Conservation (phyloP, 345 rosid species). For the Eucalyptus erythrocorys region DNA sequence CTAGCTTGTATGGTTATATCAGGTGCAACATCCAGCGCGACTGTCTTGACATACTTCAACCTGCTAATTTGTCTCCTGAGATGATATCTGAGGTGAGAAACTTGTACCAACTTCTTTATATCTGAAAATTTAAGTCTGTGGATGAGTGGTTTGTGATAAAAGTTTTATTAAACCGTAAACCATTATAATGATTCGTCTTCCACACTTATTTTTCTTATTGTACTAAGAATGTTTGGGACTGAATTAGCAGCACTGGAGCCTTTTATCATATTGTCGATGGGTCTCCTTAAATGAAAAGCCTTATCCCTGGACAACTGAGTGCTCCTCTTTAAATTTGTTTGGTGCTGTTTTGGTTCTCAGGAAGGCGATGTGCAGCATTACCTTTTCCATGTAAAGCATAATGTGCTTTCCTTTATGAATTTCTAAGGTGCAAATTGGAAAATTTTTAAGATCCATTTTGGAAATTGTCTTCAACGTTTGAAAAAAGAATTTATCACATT, state of each 20-base stretch:
- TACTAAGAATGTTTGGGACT: neutral
- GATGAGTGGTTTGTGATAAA: neutral
- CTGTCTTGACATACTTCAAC: conserved; percentile 58
- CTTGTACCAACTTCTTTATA: neutral
- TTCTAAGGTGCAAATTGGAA: neutral
- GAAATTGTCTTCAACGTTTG: neutral
- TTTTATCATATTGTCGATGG: neutral
- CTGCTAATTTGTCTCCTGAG: conserved; percentile 35
- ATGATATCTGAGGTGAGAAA: conserved; percentile 42
- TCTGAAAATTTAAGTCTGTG: neutral
- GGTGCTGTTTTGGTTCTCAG: neutral
- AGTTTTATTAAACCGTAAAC: neutral
- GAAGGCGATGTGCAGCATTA: neutral
- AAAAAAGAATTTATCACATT: neutral
- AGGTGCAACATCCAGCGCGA: conserved; percentile 33
- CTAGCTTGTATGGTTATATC: conserved; percentile 63
- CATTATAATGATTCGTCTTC: neutral
- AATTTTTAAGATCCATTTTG: neutral
- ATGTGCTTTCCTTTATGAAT: neutral
- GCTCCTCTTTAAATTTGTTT: neutral
- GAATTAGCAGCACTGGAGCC: neutral
- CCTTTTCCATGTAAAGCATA: neutral
- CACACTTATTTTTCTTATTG: neutral
- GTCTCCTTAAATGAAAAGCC: neutral
- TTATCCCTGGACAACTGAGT: neutral